Conservation (phyloP, 2,329 filamentous ascomycete genomes). For the Calonectria montana region DNA sequence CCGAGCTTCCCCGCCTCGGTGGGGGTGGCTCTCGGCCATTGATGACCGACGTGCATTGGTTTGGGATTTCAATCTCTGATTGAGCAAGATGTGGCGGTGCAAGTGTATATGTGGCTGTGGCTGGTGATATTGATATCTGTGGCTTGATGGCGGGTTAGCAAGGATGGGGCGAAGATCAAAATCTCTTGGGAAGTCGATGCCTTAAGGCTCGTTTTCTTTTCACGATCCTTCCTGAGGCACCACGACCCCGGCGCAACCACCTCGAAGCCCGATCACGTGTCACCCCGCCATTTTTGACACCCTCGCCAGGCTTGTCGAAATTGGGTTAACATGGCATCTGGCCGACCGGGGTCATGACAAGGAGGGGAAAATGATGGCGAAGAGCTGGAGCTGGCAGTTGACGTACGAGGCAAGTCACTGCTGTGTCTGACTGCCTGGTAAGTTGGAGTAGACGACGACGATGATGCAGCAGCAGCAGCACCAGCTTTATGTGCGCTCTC, state of each 20-base stretch:
- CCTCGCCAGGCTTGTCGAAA: not conserved
- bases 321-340: conserved; percentile 21
- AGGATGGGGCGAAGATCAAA: not conserved
- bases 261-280: not conserved
- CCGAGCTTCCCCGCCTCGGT: conserved; percentile 29
- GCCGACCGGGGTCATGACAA: not conserved
- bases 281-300: not conserved
- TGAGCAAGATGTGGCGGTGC: not conserved
- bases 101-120: not conserved
- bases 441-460: not conserved
- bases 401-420: conserved; percentile 18
- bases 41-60: conserved; percentile 19
- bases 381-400: not conserved
- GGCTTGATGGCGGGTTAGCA: not conserved
- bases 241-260: not conserved
- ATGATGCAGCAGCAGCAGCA: not conserved
- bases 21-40: conserved; percentile 39
- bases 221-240: not conserved
- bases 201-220: not conserved
- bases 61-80: not conserved
- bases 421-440: not conserved
- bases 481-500: not conserved
- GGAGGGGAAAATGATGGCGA: not conserved
- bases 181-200: not conserved
- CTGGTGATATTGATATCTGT: no score